Evolutionary conservation across 352 stramenopile species (phyloP).

Genomic region (Phytophthora crassamura): DNA sequence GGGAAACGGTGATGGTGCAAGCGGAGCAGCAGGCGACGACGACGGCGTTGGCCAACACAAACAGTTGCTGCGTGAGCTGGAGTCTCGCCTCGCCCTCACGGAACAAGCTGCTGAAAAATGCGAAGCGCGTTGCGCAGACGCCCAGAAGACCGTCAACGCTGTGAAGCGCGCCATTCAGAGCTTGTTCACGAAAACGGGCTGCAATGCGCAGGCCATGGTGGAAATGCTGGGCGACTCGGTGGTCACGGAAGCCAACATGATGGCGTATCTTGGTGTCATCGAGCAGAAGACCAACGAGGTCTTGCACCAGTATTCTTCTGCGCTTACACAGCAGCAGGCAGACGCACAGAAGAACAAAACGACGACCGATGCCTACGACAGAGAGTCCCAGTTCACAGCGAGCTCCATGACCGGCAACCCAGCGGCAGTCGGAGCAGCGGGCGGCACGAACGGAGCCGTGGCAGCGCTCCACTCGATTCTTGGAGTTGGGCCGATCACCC

Average conservation of each 20-base stretch:
- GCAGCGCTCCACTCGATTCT: slow-evolving; percentile 74
- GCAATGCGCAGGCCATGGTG: slow-evolving; percentile 79
- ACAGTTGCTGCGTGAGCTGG: slow-evolving; percentile 89
- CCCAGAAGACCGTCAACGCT: slow-evolving; percentile 89
- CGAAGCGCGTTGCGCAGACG: slow-evolving; percentile 90
- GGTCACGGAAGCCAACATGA: slow-evolving; percentile 95
- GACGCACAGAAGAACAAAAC: slow-evolving; percentile 40
- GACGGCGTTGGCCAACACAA: slow-evolving; percentile 91
- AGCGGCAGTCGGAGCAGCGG: slow-evolving; percentile 19
- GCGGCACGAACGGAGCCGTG: slow-evolving; percentile 27
- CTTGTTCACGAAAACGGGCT: slow-evolving; percentile 85
- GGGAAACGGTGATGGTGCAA: slow-evolving; percentile 74
- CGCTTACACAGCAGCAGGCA: slow-evolving; percentile 52
- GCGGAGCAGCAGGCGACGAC: slow-evolving; percentile 48
- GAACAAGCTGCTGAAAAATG: slow-evolving; percentile 91
- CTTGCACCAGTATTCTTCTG: slow-evolving; percentile 85
- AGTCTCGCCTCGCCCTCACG: slow-evolving; percentile 76
- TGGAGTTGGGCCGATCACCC: slow-evolving; percentile 81
- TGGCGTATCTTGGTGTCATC: slow-evolving; percentile 95
- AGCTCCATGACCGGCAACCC: slow-evolving; percentile 22
- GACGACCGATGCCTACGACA: slow-evolving; percentile 46
- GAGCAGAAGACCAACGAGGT: slow-evolving; percentile 95
- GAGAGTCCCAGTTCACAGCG: slow-evolving; percentile 49
- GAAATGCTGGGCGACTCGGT: slow-evolving; percentile 88
- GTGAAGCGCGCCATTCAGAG: slow-evolving; percentile 87